A percentile compares a stretch with the other conserved stretches of the same genome.
Evolutionary conservation across 2,329 filamentous ascomycete genomes (phyloP).

Genomic region (Sodiomyces alkalinus): DNA sequence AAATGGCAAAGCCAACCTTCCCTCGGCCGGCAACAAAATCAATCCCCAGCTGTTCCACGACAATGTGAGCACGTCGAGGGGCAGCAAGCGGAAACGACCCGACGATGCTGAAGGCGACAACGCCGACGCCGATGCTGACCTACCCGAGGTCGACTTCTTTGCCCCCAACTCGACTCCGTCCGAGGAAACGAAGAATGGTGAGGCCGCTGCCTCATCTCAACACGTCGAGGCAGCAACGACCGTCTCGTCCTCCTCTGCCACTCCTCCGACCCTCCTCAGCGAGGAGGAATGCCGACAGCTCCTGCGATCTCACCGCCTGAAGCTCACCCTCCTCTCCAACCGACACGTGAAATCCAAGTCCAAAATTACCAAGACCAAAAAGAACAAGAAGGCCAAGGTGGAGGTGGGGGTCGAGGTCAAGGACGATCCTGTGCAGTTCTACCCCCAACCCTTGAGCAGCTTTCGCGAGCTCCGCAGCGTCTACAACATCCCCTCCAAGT

Average conservation of each 20-base stretch:
- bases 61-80: constrained; percentile 23
- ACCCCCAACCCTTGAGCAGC: constrained; percentile 62
- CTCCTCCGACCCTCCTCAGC: constrained; percentile 28
- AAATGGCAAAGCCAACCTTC: constrained; percentile 28
- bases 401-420: constrained; percentile 26
- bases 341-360: constrained; percentile 20
- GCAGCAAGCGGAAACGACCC: constrained; percentile 41
- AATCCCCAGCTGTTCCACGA: constrained; percentile 60
- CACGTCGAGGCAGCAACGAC: constrained; percentile 11
- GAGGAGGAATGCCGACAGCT: constrained; percentile 60
- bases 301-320: constrained; percentile 68
- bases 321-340: constrained; percentile 60
- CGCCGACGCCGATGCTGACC: constrained; percentile 16
- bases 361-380: constrained; percentile 39
- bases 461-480: constrained; percentile 57
- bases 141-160: constrained; percentile 44
- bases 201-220: constrained; percentile 9
- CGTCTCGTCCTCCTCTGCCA: constrained; percentile 12
- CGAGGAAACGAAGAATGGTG: constrained; percentile 5
- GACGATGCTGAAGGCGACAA: constrained; percentile 11
- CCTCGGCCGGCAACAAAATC: constrained; percentile 46
- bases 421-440: constrained; percentile 47
- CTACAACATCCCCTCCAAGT: constrained; percentile 58
- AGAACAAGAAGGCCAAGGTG: constrained; percentile 34
- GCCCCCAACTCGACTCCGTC: constrained; percentile 25